Percentiles rank a stretch among this genome's conserved stretches.
Conservation (phyloP, 495 filamentous ascomycete genomes). For the Talaromyces trachyspermus region DNA sequence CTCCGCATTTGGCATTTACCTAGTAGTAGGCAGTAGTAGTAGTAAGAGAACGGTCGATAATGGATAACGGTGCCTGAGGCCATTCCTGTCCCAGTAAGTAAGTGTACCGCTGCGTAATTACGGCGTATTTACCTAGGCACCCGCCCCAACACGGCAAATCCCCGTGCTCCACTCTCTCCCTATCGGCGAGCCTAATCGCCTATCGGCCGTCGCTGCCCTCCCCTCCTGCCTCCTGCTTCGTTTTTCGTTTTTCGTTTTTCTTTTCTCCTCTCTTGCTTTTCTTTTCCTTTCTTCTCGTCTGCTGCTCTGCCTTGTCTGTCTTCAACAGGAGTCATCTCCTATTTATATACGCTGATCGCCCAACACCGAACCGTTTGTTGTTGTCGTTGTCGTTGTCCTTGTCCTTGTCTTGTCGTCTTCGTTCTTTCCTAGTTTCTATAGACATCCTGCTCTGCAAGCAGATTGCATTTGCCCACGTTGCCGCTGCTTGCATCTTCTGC, state of each 20-base stretch:
- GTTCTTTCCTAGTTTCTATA: not conserved
- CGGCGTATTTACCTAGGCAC: not conserved
- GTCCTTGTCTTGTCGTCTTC: not conserved
- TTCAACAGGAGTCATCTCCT: not conserved
- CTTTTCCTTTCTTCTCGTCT: conserved; percentile 1
- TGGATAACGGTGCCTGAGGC: too few species aligned
- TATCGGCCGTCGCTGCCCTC: conserved; percentile 2
- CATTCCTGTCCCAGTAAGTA: too few species aligned
- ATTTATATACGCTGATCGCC: too few species aligned
- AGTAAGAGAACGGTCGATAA: too few species aligned
- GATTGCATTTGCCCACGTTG: not conserved
- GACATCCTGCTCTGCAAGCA: conserved; percentile 3
- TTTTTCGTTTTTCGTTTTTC: conserved; percentile 1
- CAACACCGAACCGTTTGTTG: too few species aligned
- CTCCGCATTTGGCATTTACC: too few species aligned
- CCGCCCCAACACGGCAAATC: not conserved
- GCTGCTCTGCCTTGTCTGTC: not conserved
- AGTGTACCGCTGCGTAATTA: not conserved
- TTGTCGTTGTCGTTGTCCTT: not conserved
- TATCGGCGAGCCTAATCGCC: conserved; percentile 1
- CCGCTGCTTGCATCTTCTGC: too few species aligned
- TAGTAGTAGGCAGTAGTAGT: too few species aligned
- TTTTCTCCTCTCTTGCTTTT: conserved; percentile 2
- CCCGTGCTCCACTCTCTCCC: not conserved
- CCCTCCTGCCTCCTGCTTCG: conserved; percentile 2